phyloP scores from a whole-genome alignment of 2,329 filamentous ascomycete genomes.

The Beauveria bassiana region DNA sequence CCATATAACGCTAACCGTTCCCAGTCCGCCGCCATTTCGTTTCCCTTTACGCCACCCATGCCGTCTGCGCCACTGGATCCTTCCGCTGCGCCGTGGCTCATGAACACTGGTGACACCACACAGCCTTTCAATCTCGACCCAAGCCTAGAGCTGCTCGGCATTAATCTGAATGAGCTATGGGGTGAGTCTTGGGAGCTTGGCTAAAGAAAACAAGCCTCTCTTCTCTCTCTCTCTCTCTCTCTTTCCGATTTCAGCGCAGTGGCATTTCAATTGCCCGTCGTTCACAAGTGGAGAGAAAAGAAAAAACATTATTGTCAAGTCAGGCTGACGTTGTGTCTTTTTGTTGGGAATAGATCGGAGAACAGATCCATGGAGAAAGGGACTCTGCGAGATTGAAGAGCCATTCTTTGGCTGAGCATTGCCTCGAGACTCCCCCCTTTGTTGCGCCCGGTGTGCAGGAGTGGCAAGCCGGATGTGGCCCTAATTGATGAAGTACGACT shows the following conservation, averaged over 20 bases:
- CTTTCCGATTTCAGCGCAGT: neutral
- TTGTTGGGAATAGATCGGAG: slow-evolving; percentile 3
- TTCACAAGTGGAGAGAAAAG: neutral
- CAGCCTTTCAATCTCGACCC: slow-evolving; percentile 44
- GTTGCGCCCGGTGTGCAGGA: neutral
- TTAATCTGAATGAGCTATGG: slow-evolving; percentile 50
- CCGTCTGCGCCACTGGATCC: slow-evolving; percentile 28
- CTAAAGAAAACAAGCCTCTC: slow-evolving; percentile 15
- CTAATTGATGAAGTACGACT: neutral
- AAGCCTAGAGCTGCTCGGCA: slow-evolving; percentile 44
- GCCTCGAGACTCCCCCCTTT: neutral
- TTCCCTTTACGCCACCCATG: slow-evolving; percentile 29
- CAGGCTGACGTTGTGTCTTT: slow-evolving; percentile 4
- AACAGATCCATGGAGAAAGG: slow-evolving; percentile 10
- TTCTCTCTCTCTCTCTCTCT: neutral
- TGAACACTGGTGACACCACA: slow-evolving; percentile 22
- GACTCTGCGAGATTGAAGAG: slow-evolving; percentile 7
- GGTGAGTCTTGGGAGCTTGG: slow-evolving; percentile 40
- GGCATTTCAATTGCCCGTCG: neutral
- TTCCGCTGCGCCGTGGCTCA: slow-evolving; percentile 26
- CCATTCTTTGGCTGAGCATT: slow-evolving; percentile 5
- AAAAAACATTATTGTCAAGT: slow-evolving; percentile 2
- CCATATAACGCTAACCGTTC: slow-evolving; percentile 20
- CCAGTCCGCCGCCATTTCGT: slow-evolving; percentile 36
- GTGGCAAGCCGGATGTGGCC: neutral